These are phyloP conservation scores for Lepidium africanum DNA, from an alignment of 345 rosid species.

Conservation along the genomic window DNA sequence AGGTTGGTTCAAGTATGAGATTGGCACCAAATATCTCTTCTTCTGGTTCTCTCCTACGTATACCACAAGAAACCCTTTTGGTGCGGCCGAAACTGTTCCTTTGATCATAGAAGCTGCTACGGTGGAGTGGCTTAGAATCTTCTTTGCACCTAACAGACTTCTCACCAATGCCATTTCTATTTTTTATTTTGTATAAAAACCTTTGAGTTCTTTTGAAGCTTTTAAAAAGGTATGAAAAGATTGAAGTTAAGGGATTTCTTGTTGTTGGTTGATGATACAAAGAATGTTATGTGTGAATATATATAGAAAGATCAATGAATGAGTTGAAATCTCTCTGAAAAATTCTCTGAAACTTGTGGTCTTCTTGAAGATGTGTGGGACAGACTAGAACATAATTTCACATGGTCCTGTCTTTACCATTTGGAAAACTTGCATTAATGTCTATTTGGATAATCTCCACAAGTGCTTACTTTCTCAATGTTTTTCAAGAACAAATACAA, in stretches of 20 bases:
- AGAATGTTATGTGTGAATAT: background rate
- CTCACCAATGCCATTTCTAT: too few species aligned
- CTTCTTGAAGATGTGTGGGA: background rate
- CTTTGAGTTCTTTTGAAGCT: background rate
- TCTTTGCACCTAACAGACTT: too few species aligned
- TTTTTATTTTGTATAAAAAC: background rate
- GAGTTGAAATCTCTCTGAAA: background rate
- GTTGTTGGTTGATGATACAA: slow-evolving; percentile 1
- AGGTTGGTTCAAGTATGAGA: too few species aligned
- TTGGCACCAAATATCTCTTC: too few species aligned
- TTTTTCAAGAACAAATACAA: background rate
- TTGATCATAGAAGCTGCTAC: too few species aligned
- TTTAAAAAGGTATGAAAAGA: background rate
- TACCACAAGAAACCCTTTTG: too few species aligned
- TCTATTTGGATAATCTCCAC: background rate
- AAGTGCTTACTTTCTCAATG: slow-evolving; percentile 16
- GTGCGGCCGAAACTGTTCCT: too few species aligned
- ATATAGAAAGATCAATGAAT: slow-evolving; percentile 5
- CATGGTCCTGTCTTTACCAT: slow-evolving; percentile 1
- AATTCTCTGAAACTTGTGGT: background rate
- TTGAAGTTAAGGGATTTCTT: background rate
- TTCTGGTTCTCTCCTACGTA: too few species aligned
- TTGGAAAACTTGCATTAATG: background rate
- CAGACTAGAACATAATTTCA: background rate
- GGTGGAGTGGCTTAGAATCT: too few species aligned